Conservation (phyloP, 257 asterid species). For the Agastache rugosa region DNA sequence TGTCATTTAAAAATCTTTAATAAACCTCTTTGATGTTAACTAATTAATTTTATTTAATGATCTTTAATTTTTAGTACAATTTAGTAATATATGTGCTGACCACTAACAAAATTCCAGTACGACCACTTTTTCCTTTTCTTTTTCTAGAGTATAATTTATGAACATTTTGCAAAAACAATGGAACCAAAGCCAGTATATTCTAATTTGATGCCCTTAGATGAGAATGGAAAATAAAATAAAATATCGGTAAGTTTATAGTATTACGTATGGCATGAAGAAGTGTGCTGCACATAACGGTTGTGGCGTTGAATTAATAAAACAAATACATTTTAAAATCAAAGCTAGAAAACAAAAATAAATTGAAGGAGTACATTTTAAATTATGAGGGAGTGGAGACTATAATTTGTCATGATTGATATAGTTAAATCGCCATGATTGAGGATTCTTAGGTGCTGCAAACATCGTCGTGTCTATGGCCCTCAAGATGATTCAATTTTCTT, state of each 20-base stretch:
- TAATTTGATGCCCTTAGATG: neutral
- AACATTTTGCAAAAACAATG: neutral
- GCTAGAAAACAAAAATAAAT: neutral
- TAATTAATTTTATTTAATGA: neutral
- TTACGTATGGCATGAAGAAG: neutral
- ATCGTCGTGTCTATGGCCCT: slow-evolving; percentile 30
- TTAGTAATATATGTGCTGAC: slow-evolving; percentile 27
- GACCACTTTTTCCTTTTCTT: neutral
- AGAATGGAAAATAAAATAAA: neutral
- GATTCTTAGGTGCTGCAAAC: slow-evolving; percentile 40
- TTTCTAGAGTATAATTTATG: neutral
- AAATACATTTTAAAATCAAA: neutral
- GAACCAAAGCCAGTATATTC: neutral
- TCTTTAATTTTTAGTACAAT: neutral
- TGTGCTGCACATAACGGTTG: neutral
- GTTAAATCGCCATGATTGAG: slow-evolving; percentile 45
- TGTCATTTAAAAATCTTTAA: neutral
- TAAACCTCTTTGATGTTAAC: neutral
- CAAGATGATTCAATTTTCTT: slow-evolving; percentile 27
- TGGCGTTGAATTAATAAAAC: neutral
- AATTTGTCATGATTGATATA: slow-evolving; percentile 42
- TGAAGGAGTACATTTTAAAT: slow-evolving; percentile 6
- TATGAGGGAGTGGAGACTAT: slow-evolving; percentile 39
- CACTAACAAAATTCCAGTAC: neutral
- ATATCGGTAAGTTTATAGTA: neutral